Evolutionary conservation across 768 basidiomycete genomes (phyloP).

Genomic region (Amanita pseudoporphyria): DNA sequence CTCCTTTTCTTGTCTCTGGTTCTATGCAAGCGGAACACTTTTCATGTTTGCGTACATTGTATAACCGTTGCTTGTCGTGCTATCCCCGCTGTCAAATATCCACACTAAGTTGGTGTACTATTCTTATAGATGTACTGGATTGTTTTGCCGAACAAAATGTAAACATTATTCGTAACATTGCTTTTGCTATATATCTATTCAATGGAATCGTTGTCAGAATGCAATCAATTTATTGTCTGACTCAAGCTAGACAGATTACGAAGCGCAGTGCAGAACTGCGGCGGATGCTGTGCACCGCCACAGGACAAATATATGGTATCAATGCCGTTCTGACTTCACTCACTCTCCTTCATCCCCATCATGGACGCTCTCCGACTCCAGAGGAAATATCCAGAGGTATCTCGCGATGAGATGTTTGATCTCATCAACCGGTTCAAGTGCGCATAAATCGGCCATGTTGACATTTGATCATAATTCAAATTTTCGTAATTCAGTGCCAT

Average conservation of each 20-base stretch:
- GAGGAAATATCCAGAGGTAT: conserved; percentile 87
- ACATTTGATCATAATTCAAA: neutral
- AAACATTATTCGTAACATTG: conserved; percentile 5
- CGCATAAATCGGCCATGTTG: conserved; percentile 21
- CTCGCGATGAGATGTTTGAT: conserved; percentile 90
- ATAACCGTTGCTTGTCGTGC: neutral
- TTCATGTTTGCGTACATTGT: neutral
- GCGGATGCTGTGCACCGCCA: neutral
- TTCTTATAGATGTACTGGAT: neutral
- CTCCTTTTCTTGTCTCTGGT: neutral
- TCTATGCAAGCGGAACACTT: neutral
- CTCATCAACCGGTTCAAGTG: conserved; percentile 96
- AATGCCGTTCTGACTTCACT: neutral
- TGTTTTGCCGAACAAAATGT: conserved; percentile 1
- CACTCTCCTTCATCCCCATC: neutral
- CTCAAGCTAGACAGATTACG: neutral
- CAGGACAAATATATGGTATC: conserved; percentile 2
- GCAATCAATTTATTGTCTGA: neutral
- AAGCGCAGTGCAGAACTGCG: neutral
- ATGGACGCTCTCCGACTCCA: conserved; percentile 85
- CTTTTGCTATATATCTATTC: neutral
- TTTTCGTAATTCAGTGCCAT: conserved; percentile 40
- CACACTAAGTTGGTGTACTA: neutral
- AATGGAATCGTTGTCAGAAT: neutral
- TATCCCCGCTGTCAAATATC: neutral